phyloP scores from a whole-genome alignment of 2,329 filamentous ascomycete genomes.

The Arthrinium phaeospermum region DNA sequence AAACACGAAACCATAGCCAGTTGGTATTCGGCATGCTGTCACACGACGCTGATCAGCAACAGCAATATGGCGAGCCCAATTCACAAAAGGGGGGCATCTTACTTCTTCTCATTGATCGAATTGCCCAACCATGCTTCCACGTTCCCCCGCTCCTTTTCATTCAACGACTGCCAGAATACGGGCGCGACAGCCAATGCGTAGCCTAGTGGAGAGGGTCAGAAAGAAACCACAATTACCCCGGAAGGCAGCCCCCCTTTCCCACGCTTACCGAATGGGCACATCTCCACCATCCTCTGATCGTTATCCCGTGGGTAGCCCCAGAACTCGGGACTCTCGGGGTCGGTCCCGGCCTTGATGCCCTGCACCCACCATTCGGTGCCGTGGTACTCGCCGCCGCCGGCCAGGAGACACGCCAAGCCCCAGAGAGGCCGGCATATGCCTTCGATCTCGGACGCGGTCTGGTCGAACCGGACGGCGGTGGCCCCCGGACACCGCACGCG shows the following conservation, averaged over 20 bases:
- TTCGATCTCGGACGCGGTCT: conserved; percentile 78
- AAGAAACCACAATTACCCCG: too few relatives aligned
- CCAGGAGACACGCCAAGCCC: conserved; percentile 74
- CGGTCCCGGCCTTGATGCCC: conserved; percentile 72
- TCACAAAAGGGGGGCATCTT: conserved; percentile 29
- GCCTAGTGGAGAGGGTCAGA: conserved; percentile 42
- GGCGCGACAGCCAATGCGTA: conserved; percentile 74
- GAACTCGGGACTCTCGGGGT: conserved; percentile 72
- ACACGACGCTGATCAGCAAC: neutral
- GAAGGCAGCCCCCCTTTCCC: neutral
- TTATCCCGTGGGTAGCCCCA: conserved; percentile 79
- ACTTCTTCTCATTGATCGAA: conserved; percentile 78
- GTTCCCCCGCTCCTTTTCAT: conserved; percentile 65
- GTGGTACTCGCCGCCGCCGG: conserved; percentile 69
- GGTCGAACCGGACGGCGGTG: conserved; percentile 78
- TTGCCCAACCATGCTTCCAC: conserved; percentile 76
- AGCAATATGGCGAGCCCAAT: conserved; percentile 29
- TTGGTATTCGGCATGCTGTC: conserved; percentile 70
- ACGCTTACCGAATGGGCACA: conserved; percentile 70
- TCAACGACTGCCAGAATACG: conserved; percentile 70
- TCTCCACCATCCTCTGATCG: conserved; percentile 85
- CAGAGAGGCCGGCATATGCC: conserved; percentile 77
- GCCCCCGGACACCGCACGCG: conserved; percentile 71
- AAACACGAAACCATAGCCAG: conserved; percentile 85
- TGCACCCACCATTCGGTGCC: conserved; percentile 71